Evolutionary conservation across 306 rosid genomes (phyloP).

Genomic region (Cucurbita moschata): DNA sequence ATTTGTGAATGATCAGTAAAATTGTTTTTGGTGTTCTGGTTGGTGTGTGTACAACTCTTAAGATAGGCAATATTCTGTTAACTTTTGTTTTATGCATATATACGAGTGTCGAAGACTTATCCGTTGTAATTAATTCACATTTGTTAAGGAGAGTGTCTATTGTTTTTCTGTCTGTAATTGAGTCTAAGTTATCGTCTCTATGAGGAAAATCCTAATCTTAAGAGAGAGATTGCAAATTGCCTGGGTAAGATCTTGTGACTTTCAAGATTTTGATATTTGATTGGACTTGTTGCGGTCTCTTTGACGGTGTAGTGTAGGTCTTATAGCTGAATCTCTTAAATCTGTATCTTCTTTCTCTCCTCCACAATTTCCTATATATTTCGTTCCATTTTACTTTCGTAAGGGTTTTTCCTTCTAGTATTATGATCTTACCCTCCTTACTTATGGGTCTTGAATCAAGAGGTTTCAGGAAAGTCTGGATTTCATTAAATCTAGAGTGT

Average conservation of each 20-base stretch:
- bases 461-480: neutral
- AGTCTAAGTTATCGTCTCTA: neutral
- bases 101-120: neutral
- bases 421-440: neutral
- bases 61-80: neutral
- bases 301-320: neutral
- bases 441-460: neutral
- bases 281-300: neutral
- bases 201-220: neutral
- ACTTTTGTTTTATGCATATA: neutral
- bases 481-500: neutral
- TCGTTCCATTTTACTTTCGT: neutral
- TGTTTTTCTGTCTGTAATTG: neutral
- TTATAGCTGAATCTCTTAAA: neutral
- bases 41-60: neutral
- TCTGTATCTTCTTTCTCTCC: neutral
- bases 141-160: neutral
- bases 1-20: neutral
- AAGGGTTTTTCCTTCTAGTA: neutral
- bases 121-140: neutral
- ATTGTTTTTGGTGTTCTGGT: neutral
- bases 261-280: neutral
- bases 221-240: neutral
- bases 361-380: neutral
- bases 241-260: neutral